phyloP scores from a whole-genome alignment of 805 yeast genomes.

The Candida qinlingensis region DNA sequence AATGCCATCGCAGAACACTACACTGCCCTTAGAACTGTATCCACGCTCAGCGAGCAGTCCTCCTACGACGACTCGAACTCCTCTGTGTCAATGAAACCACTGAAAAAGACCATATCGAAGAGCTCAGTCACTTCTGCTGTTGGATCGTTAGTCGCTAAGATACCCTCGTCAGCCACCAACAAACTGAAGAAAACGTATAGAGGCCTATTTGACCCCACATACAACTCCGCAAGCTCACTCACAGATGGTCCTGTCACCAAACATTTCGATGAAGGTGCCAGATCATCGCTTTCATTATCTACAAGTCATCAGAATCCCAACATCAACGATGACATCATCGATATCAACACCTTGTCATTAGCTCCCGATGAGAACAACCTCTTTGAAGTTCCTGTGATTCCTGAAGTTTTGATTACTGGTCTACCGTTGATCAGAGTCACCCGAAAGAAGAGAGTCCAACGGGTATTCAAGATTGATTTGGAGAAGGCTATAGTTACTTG shows the following conservation, averaged over 20 bases:
- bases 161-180: conserved; percentile 7
- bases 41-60: conserved; percentile 8
- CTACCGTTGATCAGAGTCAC: conserved; percentile 64
- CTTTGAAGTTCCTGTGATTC: conserved; percentile 33
- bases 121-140: conserved; percentile 12
- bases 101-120: conserved; percentile 13
- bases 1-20: conserved; percentile 17
- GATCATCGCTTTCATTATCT: not conserved
- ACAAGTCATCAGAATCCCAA: not conserved
- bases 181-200: conserved; percentile 16
- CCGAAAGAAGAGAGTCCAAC: conserved; percentile 57
- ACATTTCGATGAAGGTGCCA: conserved; percentile 12
- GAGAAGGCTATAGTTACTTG: conserved; percentile 50
- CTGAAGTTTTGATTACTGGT: conserved; percentile 49
- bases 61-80: conserved; percentile 7
- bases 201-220: conserved; percentile 6
- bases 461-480: conserved; percentile 51
- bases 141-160: conserved; percentile 6
- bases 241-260: conserved; percentile 23
- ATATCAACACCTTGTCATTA: conserved; percentile 1
- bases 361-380: conserved; percentile 11
- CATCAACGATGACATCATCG: conserved; percentile 3
- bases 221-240: not conserved
- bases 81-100: conserved; percentile 2
- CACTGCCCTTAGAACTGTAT: conserved; percentile 14